Conservation (phyloP, 768 basidiomycete species). For the Baorangia bicolor region DNA sequence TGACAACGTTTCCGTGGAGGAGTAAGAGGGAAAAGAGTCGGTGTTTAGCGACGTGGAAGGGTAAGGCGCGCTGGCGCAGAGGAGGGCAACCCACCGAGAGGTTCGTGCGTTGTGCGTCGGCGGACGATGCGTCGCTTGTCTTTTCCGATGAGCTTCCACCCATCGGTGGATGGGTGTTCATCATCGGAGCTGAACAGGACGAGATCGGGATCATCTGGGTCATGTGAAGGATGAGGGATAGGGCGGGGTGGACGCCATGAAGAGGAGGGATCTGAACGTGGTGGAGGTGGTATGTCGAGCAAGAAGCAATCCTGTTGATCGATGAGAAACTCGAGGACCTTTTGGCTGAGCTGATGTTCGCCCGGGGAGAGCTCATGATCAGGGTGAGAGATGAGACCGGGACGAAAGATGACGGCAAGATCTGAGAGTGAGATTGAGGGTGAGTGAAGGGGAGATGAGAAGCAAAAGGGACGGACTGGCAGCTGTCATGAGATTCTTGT, state of each 20-base stretch:
- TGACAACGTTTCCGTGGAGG: neutral
- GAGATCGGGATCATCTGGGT: conserved; percentile 48
- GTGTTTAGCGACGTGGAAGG: conserved; percentile 29
- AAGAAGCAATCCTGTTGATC: conserved; percentile 96
- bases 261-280: conserved; percentile 33
- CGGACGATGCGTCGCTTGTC: conserved; percentile 46
- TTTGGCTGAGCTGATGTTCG: conserved; percentile 86
- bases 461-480: conserved; percentile 59
- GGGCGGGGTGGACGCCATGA: conserved; percentile 29
- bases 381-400: conserved; percentile 89
- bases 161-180: conserved; percentile 44
- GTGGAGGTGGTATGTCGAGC: conserved; percentile 79
- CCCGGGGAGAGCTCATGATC: conserved; percentile 80
- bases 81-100: conserved; percentile 33
- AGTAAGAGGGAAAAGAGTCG: conserved; percentile 13
- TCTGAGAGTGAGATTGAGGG: conserved; percentile 46
- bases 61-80: conserved; percentile 33
- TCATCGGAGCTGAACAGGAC: conserved; percentile 48
- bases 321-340: conserved; percentile 93
- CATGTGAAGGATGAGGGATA: conserved; percentile 9
- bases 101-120: conserved; percentile 57
- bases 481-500: conserved; percentile 95
- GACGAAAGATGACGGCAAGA: conserved; percentile 95
- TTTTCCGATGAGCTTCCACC: conserved; percentile 53
- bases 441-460: neutral